Evolutionary conservation across 352 stramenopile species (phyloP).

Genomic region (Phytophthora hybrid): DNA sequence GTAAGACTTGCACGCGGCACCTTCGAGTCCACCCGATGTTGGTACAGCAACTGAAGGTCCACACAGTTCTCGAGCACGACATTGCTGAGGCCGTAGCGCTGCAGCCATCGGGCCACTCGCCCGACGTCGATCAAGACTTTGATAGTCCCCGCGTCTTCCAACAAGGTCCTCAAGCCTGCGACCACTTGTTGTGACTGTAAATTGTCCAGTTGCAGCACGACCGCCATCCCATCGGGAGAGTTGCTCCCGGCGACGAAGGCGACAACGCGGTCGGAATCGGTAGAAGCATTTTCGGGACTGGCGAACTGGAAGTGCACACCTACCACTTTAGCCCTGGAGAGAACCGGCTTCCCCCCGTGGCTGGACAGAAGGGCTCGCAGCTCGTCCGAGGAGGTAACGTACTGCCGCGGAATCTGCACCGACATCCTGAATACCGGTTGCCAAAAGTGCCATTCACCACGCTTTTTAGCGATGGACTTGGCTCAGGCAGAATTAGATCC

Average conservation of each 20-base stretch:
- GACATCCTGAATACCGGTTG: too few relatives aligned
- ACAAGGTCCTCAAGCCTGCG: slow-evolving; percentile 5
- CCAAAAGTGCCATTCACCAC: too few relatives aligned
- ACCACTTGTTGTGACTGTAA: neutral
- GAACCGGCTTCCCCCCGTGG: neutral
- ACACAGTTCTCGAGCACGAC: neutral
- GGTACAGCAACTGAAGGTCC: slow-evolving; percentile 1
- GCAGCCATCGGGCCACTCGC: neutral
- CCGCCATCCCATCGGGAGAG: slow-evolving; percentile 2
- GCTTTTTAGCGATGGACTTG: too few relatives aligned
- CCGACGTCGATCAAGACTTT: slow-evolving; percentile 7
- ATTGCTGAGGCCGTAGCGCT: neutral
- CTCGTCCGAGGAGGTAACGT: neutral
- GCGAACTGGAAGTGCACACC: slow-evolving; percentile 7
- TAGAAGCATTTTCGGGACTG: neutral
- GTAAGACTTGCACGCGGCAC: neutral
- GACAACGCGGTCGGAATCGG: neutral
- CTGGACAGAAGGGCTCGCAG: neutral
- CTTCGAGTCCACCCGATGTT: neutral
- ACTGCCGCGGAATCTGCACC: neutral
- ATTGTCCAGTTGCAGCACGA: slow-evolving; percentile 3
- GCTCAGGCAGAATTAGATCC: too few relatives aligned
- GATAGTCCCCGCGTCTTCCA: neutral
- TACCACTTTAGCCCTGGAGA: neutral
- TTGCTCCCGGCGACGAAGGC: slow-evolving; percentile 1